These are phyloP conservation scores for Acephala macrosclerotiorum DNA, from an alignment of 2,329 filamentous ascomycete species.

Conservation along the genomic window DNA sequence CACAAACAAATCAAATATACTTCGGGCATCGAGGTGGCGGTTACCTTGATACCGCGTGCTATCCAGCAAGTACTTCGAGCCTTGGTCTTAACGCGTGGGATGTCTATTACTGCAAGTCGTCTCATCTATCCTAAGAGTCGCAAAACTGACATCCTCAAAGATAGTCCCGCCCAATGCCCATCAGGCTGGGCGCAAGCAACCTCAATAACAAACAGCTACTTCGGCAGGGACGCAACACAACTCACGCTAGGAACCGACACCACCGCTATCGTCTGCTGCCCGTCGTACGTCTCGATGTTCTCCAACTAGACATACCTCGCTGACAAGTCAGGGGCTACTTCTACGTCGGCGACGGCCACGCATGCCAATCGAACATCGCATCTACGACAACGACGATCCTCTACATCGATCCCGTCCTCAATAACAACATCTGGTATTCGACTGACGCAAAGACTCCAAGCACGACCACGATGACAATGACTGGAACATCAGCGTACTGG, in stretches of 20 bases:
- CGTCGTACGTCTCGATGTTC: slow-evolving; percentile 7
- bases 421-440: slow-evolving; percentile 5
- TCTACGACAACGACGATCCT: slow-evolving; percentile 5
- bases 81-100: slow-evolving; percentile 1
- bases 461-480: neutral
- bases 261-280: slow-evolving; percentile 20
- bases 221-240: neutral
- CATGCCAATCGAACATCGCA: slow-evolving; percentile 9
- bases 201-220: neutral
- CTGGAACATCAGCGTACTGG: neutral
- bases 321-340: neutral
- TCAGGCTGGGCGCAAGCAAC: slow-evolving; percentile 7
- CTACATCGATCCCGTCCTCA: slow-evolving; percentile 10
- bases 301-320: neutral
- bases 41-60: slow-evolving; percentile 18
- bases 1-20: slow-evolving; percentile 6
- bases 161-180: slow-evolving; percentile 21
- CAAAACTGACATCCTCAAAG: neutral
- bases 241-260: slow-evolving; percentile 13
- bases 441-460: neutral
- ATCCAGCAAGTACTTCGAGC: slow-evolving; percentile 13
- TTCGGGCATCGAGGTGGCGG: slow-evolving; percentile 7
- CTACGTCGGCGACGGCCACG: neutral
- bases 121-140: neutral
- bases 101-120: slow-evolving; percentile 21